Percentiles rank a stretch among this genome's conserved stretches.
phyloP scores from a whole-genome alignment of 1,284 basidiomycete genomes.

The Schizophyllum amplum region DNA sequence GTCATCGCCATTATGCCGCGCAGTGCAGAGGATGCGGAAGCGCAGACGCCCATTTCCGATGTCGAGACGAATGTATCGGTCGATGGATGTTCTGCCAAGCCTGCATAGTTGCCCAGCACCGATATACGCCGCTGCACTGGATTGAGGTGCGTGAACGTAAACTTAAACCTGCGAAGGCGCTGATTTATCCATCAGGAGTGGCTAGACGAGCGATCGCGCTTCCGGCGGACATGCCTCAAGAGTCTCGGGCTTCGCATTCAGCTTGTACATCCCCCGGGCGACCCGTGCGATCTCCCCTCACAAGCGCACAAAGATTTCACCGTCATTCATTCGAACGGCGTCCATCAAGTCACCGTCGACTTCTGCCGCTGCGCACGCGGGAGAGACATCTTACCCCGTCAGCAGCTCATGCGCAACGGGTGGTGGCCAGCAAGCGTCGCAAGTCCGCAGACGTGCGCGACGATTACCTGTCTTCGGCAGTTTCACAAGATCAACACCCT shows the following conservation, averaged over 20 bases:
- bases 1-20: too few relatives aligned
- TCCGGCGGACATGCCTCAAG: neutral
- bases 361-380: slow-evolving; percentile 23
- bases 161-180: too few relatives aligned
- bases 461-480: slow-evolving; percentile 9
- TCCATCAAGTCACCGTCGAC: slow-evolving; percentile 22
- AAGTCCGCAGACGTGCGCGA: slow-evolving; percentile 4
- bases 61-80: neutral
- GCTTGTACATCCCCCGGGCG: slow-evolving; percentile 14
- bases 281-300: slow-evolving; percentile 7
- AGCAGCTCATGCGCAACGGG: slow-evolving; percentile 21
- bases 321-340: slow-evolving; percentile 22
- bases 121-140: neutral
- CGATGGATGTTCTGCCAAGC: neutral
- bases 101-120: neutral
- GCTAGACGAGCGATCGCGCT: neutral
- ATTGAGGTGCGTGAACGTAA: neutral
- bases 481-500: slow-evolving; percentile 14
- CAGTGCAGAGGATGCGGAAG: neutral
- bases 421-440: slow-evolving; percentile 16
- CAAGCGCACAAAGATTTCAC: slow-evolving; percentile 15
- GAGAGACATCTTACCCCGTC: neutral
- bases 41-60: neutral
- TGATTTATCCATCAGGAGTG: neutral
- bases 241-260: slow-evolving; percentile 17